Evolutionary conservation across 108 stramenopile genomes (phyloP).

Genomic region (Hondaea fermentalgiana): DNA sequence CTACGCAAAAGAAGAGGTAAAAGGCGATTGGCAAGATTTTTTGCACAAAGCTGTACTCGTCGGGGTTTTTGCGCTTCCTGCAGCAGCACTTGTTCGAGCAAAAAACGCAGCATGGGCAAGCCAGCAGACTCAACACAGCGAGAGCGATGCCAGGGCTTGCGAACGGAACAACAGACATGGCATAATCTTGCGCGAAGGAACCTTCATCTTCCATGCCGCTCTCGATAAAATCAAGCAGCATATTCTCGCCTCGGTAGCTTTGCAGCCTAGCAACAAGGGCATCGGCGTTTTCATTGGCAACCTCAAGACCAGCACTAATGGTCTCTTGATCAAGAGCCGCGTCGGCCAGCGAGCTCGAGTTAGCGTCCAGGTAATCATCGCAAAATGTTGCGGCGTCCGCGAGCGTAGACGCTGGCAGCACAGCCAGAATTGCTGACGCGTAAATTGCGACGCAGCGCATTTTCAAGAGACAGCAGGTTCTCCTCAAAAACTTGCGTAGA

Average conservation of each 20-base stretch:
- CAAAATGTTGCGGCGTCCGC: background rate
- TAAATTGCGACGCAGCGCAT: too few species aligned
- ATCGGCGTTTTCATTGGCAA: background rate
- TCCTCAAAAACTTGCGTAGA: too few species aligned
- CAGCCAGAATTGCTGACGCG: background rate
- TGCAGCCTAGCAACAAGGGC: background rate
- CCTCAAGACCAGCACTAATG: background rate
- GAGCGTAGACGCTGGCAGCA: background rate
- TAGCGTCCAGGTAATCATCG: background rate
- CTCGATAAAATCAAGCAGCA: background rate
- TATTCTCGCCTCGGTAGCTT: background rate
- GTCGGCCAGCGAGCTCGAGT: background rate
- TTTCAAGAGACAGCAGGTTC: too few species aligned
- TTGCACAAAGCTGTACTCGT: background rate
- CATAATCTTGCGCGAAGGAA: background rate
- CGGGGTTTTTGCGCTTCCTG: background rate
- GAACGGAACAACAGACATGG: background rate
- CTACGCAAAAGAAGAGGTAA: background rate
- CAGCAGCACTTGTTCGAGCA: conserved; percentile 3
- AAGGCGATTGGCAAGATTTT: background rate
- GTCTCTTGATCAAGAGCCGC: background rate
- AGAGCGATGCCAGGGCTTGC: background rate
- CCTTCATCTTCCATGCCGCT: background rate
- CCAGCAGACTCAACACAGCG: background rate
- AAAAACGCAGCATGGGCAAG: background rate